A percentile compares a stretch with the other conserved stretches of the same genome.
Evolutionary conservation across 345 rosid genomes (phyloP).

Genomic region (Balakata baccata): DNA sequence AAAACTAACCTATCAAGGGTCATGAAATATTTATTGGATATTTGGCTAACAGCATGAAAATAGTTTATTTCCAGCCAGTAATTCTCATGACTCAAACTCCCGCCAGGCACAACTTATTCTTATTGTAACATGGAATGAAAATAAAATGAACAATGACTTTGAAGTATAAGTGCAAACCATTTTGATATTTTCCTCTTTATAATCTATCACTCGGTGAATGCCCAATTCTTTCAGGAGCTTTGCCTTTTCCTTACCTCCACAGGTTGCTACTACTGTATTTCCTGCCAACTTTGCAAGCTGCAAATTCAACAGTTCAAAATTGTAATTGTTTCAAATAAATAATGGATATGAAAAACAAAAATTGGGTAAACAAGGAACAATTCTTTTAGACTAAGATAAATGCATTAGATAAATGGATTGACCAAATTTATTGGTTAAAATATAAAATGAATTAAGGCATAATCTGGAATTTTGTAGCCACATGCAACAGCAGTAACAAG

Average conservation of each 20-base stretch:
- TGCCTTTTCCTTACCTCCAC: conserved; percentile 88
- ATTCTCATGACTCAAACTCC: neutral
- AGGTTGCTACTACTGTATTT: conserved; percentile 80
- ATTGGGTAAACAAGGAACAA: neutral
- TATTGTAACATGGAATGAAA: neutral
- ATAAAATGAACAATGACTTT: conserved; percentile 5
- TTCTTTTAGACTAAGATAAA: neutral
- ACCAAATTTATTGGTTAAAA: too few species aligned
- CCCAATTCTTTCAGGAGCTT: conserved; percentile 72
- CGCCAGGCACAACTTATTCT: neutral
- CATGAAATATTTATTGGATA: neutral
- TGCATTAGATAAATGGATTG: too few species aligned
- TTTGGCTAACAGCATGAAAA: neutral
- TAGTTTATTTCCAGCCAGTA: neutral
- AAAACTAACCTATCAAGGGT: too few species aligned
- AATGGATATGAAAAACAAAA: neutral
- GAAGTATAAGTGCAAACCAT: conserved; percentile 44
- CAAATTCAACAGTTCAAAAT: conserved; percentile 19
- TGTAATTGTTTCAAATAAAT: neutral
- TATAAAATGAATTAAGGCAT: too few species aligned
- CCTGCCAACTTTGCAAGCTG: conserved; percentile 96
- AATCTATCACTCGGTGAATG: conserved; percentile 85
- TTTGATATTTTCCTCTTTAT: conserved; percentile 77
- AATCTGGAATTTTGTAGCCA: too few species aligned
- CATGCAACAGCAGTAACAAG: too few species aligned